Evolutionary conservation across 768 basidiomycete species (phyloP).

Genomic region (Thelephora aurantiotincta): DNA sequence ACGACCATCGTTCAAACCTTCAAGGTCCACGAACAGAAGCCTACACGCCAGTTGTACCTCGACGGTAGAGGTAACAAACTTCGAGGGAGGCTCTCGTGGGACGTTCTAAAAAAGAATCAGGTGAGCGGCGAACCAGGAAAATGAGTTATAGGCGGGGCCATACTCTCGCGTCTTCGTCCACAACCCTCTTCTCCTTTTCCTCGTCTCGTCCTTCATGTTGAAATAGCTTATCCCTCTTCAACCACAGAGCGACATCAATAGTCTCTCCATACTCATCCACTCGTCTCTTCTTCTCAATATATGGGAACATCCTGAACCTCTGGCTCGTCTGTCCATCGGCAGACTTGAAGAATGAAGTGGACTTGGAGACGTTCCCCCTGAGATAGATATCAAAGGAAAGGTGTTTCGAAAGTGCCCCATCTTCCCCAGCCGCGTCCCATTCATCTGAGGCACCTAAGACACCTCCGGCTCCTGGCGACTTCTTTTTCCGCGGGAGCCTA

Average conservation of each 20-base stretch:
- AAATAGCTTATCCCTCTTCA: slow-evolving; percentile 79
- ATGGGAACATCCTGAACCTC: slow-evolving; percentile 95
- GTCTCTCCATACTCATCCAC: slow-evolving; percentile 96
- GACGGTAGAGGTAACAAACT: slow-evolving; percentile 65
- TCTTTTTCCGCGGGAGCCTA: slow-evolving; percentile 23
- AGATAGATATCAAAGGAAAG: slow-evolving; percentile 94
- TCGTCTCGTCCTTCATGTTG: slow-evolving; percentile 84
- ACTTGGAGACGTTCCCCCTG: slow-evolving; percentile 86
- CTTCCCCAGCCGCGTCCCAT: slow-evolving; percentile 40
- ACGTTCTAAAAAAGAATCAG: slow-evolving; percentile 35
- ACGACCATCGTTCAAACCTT: slow-evolving; percentile 92
- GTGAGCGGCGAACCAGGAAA: slow-evolving; percentile 5
- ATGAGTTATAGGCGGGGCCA: slow-evolving; percentile 1
- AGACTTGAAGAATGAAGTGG: slow-evolving; percentile 79
- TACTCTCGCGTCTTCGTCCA: slow-evolving; percentile 78
- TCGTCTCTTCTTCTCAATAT: slow-evolving; percentile 80
- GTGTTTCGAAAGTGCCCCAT: slow-evolving; percentile 55
- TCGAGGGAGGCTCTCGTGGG: slow-evolving; percentile 78
- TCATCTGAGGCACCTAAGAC: slow-evolving; percentile 42
- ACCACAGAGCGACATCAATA: slow-evolving; percentile 91
- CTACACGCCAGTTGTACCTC: slow-evolving; percentile 77
- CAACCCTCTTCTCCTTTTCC: slow-evolving; percentile 58
- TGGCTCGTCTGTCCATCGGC: slow-evolving; percentile 47
- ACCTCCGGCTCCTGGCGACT: slow-evolving; percentile 22
- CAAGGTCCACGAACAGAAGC: slow-evolving; percentile 88